Percentiles rank a stretch among this genome's conserved stretches.
Conservation (phyloP, 768 basidiomycete genomes). For the Psilocybe tampanensis region DNA sequence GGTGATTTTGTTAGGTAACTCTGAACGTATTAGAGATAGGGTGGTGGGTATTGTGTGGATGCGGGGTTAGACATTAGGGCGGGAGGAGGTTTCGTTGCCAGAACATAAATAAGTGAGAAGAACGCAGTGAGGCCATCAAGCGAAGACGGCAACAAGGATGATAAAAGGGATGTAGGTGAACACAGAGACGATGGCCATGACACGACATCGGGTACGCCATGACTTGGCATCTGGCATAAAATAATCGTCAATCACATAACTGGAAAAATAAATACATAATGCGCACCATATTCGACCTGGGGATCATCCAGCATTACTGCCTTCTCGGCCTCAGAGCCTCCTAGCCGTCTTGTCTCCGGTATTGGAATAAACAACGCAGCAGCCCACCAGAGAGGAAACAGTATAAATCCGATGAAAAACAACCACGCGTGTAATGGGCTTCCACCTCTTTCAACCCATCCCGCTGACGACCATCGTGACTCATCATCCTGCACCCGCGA, state of each 20-base stretch:
- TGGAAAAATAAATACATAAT: slow-evolving; percentile 2
- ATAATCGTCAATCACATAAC: neutral
- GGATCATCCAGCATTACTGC: slow-evolving; percentile 77
- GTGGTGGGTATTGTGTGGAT: neutral
- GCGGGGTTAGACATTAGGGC: slow-evolving; percentile 4
- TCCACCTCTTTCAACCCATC: slow-evolving; percentile 49
- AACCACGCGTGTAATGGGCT: slow-evolving; percentile 75
- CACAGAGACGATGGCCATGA: slow-evolving; percentile 68
- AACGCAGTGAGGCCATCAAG: slow-evolving; percentile 22
- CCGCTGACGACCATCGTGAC: slow-evolving; percentile 31
- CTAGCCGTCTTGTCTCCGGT: slow-evolving; percentile 65
- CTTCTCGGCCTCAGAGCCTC: slow-evolving; percentile 60
- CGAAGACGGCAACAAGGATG: slow-evolving; percentile 70
- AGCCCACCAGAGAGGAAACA: slow-evolving; percentile 70
- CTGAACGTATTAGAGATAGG: slow-evolving; percentile 1
- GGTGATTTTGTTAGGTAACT: neutral
- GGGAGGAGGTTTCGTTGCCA: slow-evolving; percentile 7
- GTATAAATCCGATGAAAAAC: slow-evolving; percentile 74
- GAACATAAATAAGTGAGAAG: slow-evolving; percentile 15
- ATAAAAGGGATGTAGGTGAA: slow-evolving; percentile 83
- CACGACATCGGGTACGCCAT: slow-evolving; percentile 77
- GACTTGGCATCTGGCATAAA: slow-evolving; percentile 59
- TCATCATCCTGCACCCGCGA: slow-evolving; percentile 28
- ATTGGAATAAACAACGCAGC: slow-evolving; percentile 49
- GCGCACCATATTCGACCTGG: slow-evolving; percentile 74